Evolutionary conservation across 2,329 filamentous ascomycete species (phyloP).

Genomic region (Sclerotinia glacialis): DNA sequence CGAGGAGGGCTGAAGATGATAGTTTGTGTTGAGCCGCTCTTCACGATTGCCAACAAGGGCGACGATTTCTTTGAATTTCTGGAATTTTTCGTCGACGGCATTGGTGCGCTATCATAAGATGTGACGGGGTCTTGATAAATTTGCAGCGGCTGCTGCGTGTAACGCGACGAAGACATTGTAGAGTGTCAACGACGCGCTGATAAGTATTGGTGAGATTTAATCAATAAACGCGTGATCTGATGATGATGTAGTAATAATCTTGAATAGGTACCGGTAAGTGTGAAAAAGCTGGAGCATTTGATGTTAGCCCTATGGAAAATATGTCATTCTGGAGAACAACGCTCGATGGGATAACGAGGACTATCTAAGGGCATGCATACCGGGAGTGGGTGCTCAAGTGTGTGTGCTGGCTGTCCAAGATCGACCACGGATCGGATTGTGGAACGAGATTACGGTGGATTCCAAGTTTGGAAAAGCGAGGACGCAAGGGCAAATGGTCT

Average conservation of each 20-base stretch:
- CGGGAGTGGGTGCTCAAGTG: slow-evolving; percentile 31
- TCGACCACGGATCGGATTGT: slow-evolving; percentile 35
- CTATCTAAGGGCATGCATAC: slow-evolving; percentile 32
- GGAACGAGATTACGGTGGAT: slow-evolving; percentile 39
- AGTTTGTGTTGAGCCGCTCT: slow-evolving; percentile 52
- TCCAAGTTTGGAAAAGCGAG: slow-evolving; percentile 29
- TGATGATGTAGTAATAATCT: slow-evolving; percentile 56
- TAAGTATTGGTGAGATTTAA: slow-evolving; percentile 7
- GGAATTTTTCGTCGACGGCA: slow-evolving; percentile 34
- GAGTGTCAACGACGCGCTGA: slow-evolving; percentile 32
- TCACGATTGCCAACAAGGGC: slow-evolving; percentile 45
- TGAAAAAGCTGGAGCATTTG: slow-evolving; percentile 27
- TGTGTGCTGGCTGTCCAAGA: slow-evolving; percentile 34
- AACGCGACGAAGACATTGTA: slow-evolving; percentile 54
- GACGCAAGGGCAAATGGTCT: slow-evolving; percentile 33
- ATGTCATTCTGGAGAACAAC: slow-evolving; percentile 22
- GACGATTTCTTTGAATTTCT: slow-evolving; percentile 33
- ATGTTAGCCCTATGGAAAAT: slow-evolving; percentile 28
- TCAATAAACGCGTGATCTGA: slow-evolving; percentile 42
- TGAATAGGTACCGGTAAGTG: slow-evolving; percentile 6
- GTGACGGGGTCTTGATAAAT: slow-evolving; percentile 56
- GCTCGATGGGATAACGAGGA: slow-evolving; percentile 26
- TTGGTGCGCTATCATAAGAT: slow-evolving; percentile 42
- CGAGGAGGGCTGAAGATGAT: slow-evolving; percentile 63
- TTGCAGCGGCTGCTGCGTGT: slow-evolving; percentile 51